Conservation (phyloP, 176 grass and related monocot genomes). For the Olyra latifolia region DNA sequence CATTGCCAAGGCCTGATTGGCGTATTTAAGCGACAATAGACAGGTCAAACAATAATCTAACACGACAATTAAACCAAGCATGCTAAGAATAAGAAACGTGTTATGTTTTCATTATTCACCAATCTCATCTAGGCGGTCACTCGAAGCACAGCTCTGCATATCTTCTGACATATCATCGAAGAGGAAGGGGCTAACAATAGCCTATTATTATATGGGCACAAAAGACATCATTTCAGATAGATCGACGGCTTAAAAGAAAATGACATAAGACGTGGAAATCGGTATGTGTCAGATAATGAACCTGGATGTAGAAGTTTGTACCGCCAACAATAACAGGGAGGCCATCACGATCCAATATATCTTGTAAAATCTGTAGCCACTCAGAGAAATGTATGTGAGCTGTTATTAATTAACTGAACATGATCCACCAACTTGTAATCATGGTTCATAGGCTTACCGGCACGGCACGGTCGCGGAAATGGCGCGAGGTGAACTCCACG, state of each 20-base stretch:
- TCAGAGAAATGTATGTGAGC: neutral
- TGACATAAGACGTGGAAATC: neutral
- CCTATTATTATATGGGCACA: conserved; percentile 30
- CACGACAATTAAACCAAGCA: neutral
- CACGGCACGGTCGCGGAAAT: conserved; percentile 67
- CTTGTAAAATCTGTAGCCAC: conserved; percentile 66
- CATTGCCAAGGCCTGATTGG: conserved; percentile 42
- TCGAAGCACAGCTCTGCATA: conserved; percentile 29
- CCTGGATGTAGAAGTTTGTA: conserved; percentile 98
- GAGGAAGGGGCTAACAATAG: conserved; percentile 81
- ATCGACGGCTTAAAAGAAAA: neutral
- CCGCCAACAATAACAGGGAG: conserved; percentile 90
- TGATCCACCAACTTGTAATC: neutral
- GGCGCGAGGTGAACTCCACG: conserved; percentile 71
- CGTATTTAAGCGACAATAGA: neutral
- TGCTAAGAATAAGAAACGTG: conserved; percentile 8
- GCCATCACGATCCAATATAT: conserved; percentile 62
- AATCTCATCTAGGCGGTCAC: conserved; percentile 32
- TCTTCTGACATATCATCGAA: conserved; percentile 71
- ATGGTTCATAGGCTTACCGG: conserved; percentile 36
- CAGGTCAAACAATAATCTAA: neutral
- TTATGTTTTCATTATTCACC: conserved; percentile 3
- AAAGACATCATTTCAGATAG: neutral
- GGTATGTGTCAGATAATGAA: neutral
- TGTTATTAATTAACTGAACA: conserved; percentile 8